Evolutionary conservation across 768 basidiomycete species (phyloP).

Genomic region (Holtermannia corniformis): DNA sequence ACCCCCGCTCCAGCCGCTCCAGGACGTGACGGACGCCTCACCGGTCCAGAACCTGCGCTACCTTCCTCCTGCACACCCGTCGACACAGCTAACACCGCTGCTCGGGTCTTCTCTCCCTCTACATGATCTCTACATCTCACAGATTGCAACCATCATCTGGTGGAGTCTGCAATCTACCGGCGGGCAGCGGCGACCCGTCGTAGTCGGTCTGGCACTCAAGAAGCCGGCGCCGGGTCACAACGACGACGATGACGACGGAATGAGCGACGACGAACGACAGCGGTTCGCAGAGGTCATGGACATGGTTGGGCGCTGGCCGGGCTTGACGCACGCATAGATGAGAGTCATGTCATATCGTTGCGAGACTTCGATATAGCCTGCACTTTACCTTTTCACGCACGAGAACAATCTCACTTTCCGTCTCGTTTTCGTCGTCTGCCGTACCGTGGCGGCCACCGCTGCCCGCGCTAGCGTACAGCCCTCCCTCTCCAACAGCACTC

Average conservation of each 20-base stretch:
- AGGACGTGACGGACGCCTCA: conserved; percentile 14
- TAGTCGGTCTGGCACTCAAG: conserved; percentile 65
- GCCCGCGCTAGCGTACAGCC: conserved; percentile 10
- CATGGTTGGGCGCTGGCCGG: conserved; percentile 40
- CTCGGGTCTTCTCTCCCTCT: conserved; percentile 67
- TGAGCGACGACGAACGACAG: conserved; percentile 41
- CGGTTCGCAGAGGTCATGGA: conserved; percentile 47
- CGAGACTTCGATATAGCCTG: not conserved
- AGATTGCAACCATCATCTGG: conserved; percentile 80
- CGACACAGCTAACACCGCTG: conserved; percentile 65
- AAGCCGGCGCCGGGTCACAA: conserved; percentile 1
- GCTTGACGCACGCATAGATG: not conserved
- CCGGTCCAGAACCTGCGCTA: conserved; percentile 1
- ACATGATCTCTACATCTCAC: conserved; percentile 71
- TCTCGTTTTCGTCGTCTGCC: not conserved
- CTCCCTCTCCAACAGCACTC: conserved; percentile 19
- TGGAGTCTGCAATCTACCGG: conserved; percentile 44
- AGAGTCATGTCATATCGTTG: not conserved
- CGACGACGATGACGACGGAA: conserved; percentile 36
- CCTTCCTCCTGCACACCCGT: conserved; percentile 44
- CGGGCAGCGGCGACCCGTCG: conserved; percentile 50
- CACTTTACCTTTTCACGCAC: not conserved
- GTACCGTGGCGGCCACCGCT: not conserved
- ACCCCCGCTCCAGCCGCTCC: conserved; percentile 28
- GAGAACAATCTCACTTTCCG: not conserved